Evolutionary conservation across 2,329 filamentous ascomycete species (phyloP).

Genomic region (Bretziella fagacearum): DNA sequence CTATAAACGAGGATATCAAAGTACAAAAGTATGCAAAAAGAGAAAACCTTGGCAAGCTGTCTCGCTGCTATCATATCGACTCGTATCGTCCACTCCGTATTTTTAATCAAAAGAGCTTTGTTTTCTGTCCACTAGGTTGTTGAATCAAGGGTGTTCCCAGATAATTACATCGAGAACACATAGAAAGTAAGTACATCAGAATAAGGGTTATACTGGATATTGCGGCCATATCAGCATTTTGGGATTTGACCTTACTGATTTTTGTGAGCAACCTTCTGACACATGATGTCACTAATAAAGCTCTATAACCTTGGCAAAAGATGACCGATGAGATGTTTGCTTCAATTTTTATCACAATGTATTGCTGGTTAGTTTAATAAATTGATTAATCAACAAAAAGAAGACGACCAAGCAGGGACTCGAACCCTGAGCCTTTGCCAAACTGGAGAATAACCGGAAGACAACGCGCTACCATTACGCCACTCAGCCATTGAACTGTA

Average conservation of each 20-base stretch:
- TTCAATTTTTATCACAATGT: too few species aligned
- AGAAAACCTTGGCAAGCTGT: neutral
- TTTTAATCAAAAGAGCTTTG: neutral
- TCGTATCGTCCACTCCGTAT: neutral
- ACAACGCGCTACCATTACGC: constrained; percentile 15
- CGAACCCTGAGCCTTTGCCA: constrained; percentile 15
- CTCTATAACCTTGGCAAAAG: too few species aligned
- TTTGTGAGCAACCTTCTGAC: too few species aligned
- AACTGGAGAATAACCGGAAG: constrained; percentile 14
- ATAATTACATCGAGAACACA: neutral
- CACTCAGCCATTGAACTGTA: constrained; percentile 10
- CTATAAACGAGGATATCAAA: too few species aligned
- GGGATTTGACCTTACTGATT: too few species aligned
- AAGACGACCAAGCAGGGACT: constrained; percentile 13
- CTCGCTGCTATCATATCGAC: neutral
- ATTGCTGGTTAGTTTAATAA: neutral
- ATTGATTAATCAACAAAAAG: neutral
- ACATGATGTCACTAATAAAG: too few species aligned
- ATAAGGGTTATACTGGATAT: neutral
- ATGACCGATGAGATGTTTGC: too few species aligned
- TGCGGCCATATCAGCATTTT: neutral
- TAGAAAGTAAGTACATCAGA: neutral
- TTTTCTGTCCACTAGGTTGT: neutral
- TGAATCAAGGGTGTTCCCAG: neutral
- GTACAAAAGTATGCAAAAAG: neutral